Base-by-base conservation (phyloP, 805 yeast genomes). In the Cephaloascus albidus region DNA sequence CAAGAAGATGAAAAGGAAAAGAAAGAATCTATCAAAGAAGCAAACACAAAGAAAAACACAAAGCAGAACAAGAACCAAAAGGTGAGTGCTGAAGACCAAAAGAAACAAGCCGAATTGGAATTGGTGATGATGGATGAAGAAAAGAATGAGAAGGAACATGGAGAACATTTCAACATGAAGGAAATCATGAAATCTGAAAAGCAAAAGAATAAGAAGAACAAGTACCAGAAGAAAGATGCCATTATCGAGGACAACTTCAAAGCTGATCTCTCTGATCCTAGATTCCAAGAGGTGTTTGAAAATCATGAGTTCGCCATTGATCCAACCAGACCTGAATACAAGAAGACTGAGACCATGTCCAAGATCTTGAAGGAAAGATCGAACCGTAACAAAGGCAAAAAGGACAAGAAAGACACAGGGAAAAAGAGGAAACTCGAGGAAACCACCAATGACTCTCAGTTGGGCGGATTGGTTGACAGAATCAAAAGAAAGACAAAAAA, bases 221-320 rank as follows among this genome's bases (percentile, higher is more conserved):
- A 54, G 46, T 69, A 65, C 50, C 67, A 65, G 40, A 72, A 67
- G 51, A 72, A 73, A 40, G 69, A 70, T 32, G 80, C 75, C 40
- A 63, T 64, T 38, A 48, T 51, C 4, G 75, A 65, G 43, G 76
- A 65, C 36, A 63, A 58, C 20, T 81, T 85, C 58, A 67, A 73
- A 47, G 74, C 88, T 35, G 88, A 86, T 51, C 74, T 85, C 52
- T 66, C 68, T 33, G 98, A 93, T 68, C 79, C 83, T 14, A 81
- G 98, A 63, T 93, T 93, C 68, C 72, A 72, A 36, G 94, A 83
- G 47, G 68, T 88, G 46, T 86, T 81, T 53, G 87, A 87, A 51
- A 81, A 78, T 45, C 96, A 85, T 45, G 93, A 83, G 45, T 93
- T 78, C 61, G 96, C 96, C 10, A 88, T 94, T 55, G 98, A 94